phyloP scores from a whole-genome alignment of 1,284 basidiomycete genomes.

The Ganoderma lucidum region DNA sequence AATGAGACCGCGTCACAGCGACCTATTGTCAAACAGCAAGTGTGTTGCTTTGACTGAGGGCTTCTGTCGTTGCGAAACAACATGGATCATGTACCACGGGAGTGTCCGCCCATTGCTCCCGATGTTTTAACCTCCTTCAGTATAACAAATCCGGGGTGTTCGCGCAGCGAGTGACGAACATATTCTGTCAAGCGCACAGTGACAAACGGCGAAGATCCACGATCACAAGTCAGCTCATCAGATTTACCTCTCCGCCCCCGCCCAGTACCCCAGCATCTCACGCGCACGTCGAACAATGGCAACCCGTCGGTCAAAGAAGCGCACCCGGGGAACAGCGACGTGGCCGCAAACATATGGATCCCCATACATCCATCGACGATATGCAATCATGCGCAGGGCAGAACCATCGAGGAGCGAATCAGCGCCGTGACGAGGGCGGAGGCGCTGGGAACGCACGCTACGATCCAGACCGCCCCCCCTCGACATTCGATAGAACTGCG shows the following conservation, averaged over 20 bases:
- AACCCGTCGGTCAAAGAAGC: neutral
- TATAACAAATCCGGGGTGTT: neutral
- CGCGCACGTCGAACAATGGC: neutral
- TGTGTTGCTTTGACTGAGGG: neutral
- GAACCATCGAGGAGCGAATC: constrained; percentile 4
- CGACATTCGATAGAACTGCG: constrained; percentile 1
- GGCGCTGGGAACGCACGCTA: constrained; percentile 15
- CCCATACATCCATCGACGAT: constrained; percentile 4
- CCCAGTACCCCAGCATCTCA: constrained; percentile 8
- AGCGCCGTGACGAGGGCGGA: constrained; percentile 13
- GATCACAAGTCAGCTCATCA: constrained; percentile 25
- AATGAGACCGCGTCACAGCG: neutral
- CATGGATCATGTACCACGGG: neutral
- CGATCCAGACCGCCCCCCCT: neutral
- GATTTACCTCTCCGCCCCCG: constrained; percentile 12
- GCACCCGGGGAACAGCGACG: constrained; percentile 9
- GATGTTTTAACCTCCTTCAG: neutral
- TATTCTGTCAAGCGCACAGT: constrained; percentile 14
- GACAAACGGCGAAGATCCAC: constrained; percentile 23
- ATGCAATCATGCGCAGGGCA: constrained; percentile 1
- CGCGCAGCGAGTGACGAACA: constrained; percentile 13
- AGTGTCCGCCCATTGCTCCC: neutral
- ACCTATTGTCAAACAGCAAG: neutral
- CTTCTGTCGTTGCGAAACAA: neutral
- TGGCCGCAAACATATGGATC: constrained; percentile 17